These are phyloP conservation scores for sunflower (Helianthus annuus) DNA, from an alignment of 129 eudicot species.

Conservation along the genomic window DNA sequence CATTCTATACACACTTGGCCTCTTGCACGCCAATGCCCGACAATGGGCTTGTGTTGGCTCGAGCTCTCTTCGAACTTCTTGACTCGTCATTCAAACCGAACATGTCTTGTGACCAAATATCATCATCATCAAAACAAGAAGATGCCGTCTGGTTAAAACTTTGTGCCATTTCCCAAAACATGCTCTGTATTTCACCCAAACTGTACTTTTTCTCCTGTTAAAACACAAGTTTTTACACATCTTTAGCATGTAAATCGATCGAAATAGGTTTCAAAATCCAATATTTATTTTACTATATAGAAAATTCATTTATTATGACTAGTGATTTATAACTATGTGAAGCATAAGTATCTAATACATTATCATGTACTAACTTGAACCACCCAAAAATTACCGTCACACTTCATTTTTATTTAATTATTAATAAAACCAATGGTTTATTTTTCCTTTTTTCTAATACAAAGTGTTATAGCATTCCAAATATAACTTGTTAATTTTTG, in stretches of 20 bases:
- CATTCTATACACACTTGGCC: slow-evolving; percentile 28
- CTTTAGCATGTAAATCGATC: not conserved
- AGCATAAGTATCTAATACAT: too few relatives aligned
- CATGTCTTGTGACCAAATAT: slow-evolving; percentile 3
- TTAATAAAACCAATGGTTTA: too few relatives aligned
- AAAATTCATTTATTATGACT: too few relatives aligned
- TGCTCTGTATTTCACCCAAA: slow-evolving; percentile 65
- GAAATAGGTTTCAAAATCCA: not conserved
- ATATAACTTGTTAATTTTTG: too few relatives aligned
- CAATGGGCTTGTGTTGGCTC: slow-evolving; percentile 4
- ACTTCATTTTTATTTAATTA: too few relatives aligned
- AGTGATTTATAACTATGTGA: too few relatives aligned
- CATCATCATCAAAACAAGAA: not conserved
- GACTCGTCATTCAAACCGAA: slow-evolving; percentile 11
- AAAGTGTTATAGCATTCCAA: too few relatives aligned
- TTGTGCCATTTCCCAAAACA: slow-evolving; percentile 81
- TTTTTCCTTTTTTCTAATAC: too few relatives aligned
- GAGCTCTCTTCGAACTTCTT: slow-evolving; percentile 37
- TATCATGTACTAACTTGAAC: too few relatives aligned
- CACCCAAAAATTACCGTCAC: too few relatives aligned
- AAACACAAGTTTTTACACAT: not conserved
- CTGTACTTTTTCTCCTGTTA: slow-evolving; percentile 53
- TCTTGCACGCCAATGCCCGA: slow-evolving; percentile 27
- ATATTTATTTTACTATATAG: not conserved
- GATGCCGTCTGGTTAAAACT: slow-evolving; percentile 40